Evolutionary conservation across 2,329 filamentous ascomycete species (phyloP), one percentile per base, ranked within the genome.

Genomic region (Cladosporium velox): DNA sequence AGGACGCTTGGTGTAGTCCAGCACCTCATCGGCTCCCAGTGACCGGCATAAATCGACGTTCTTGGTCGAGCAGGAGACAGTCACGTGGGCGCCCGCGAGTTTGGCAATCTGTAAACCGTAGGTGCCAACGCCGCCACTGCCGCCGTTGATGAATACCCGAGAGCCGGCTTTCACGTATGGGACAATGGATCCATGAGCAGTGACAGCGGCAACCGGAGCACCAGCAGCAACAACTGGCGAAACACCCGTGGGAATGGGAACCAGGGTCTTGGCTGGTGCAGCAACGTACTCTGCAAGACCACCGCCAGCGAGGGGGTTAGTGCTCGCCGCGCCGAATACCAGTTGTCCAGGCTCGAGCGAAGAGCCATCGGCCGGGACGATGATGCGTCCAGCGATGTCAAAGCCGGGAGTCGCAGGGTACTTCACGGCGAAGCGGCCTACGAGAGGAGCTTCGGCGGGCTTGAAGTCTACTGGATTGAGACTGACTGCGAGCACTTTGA

Each of bases 61-160:
- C 4, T 74, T 73, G 0, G 78, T 80, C 2, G 88, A 90, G 72
- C 88, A 90, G 3, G 82, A 84, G 1, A 81, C 80, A 0, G 84
- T 86, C 24, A 91, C 88, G 70, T 85, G 79, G 69, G 84, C 87
- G 0, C 87, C 87, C 1, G 86, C 72, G 0, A 79, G 78, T 73
- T 89, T 90, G 8, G 88, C 88, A 55, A 90, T 83, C 73, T 90
- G 88, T 60, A 90, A 86, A 0, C 81, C 84, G 66, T 83, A 88
- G 0, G 82, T 80, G 0, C 88, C 88, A 0, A 82, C 84, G 1
- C 88, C 88, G 8, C 88, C 88, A 3, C 83, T 86, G 0, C 88
- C 87, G 12, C 87, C 88, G 68, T 90, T 90, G 75, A 90, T 83
- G 73, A 90, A 87, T 4, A 90, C 80, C 69, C 80, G 83, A 58